phyloP scores from a whole-genome alignment of 768 basidiomycete species.

The Auriscalpium microsporum region DNA sequence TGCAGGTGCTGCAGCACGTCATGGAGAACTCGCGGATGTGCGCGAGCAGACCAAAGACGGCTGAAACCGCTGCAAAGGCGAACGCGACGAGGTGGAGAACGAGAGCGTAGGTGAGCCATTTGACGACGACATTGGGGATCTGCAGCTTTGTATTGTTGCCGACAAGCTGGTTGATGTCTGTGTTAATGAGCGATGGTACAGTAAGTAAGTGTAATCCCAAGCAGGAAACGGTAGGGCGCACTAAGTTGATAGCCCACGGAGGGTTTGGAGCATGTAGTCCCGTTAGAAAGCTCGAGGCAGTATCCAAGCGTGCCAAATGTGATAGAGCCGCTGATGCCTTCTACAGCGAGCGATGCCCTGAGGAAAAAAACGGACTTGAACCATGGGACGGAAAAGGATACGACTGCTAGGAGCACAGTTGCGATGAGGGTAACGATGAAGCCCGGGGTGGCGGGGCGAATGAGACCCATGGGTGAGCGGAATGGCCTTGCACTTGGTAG shows the following conservation, averaged over 20 bases:
- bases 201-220: neutral
- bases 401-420: slow-evolving; percentile 70
- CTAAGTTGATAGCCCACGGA: slow-evolving; percentile 83
- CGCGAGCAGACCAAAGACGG: slow-evolving; percentile 79
- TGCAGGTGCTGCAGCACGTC: slow-evolving; percentile 71
- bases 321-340: slow-evolving; percentile 48
- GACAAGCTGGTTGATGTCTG: slow-evolving; percentile 79
- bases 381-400: slow-evolving; percentile 85
- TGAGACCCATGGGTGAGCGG: slow-evolving; percentile 38
- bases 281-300: slow-evolving; percentile 51
- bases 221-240: slow-evolving; percentile 29
- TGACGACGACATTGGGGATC: slow-evolving; percentile 77
- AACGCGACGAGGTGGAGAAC: slow-evolving; percentile 89
- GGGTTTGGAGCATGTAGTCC: slow-evolving; percentile 68
- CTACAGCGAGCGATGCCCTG: slow-evolving; percentile 50
- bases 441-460: slow-evolving; percentile 86
- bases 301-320: slow-evolving; percentile 90
- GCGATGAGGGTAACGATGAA: slow-evolving; percentile 78
- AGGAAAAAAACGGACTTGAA: slow-evolving; percentile 89
- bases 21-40: slow-evolving; percentile 84
- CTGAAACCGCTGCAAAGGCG: slow-evolving; percentile 55
- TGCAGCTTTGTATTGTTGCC: slow-evolving; percentile 56
- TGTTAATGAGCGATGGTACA: neutral
- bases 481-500: neutral
- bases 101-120: slow-evolving; percentile 93